These are phyloP conservation scores for Apiospora hydei DNA, from an alignment of 2,329 filamentous ascomycete species.

Conservation along the genomic window DNA sequence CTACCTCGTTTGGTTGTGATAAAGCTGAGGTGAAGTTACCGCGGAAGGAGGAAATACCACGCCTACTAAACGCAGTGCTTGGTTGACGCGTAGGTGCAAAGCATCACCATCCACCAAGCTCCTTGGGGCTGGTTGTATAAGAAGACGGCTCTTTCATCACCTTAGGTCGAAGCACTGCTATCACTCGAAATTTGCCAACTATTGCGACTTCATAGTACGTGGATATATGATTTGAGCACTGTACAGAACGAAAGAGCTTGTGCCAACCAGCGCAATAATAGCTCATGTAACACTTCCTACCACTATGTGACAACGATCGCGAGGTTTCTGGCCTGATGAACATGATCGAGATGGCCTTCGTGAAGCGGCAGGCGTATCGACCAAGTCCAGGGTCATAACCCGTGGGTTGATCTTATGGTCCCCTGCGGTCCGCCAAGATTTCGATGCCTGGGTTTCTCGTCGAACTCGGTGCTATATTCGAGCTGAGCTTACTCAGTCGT, in stretches of 20 bases:
- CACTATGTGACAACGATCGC: not conserved
- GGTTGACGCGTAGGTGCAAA: not conserved
- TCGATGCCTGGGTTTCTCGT: not conserved
- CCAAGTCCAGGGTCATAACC: not conserved
- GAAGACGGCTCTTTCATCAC: not conserved
- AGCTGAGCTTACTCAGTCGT: constrained; percentile 1
- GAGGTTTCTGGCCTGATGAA: not conserved
- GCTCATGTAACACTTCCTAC: not conserved
- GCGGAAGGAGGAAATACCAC: no score
- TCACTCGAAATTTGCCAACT: not conserved
- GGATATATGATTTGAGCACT: not conserved
- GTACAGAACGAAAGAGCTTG: not conserved
- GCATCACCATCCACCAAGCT: not conserved
- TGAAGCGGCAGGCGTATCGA: not conserved
- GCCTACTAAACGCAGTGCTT: no score
- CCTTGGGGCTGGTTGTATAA: not conserved
- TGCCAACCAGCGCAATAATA: not conserved
- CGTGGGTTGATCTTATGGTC: not conserved
- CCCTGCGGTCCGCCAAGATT: not conserved
- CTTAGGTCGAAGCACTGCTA: not conserved
- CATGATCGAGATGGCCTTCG: not conserved
- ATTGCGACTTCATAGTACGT: not conserved
- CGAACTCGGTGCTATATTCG: not conserved
- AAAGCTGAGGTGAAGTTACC: no score
- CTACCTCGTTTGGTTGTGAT: not conserved